A percentile compares a stretch with the other conserved stretches of the same genome.
phyloP scores from a whole-genome alignment of 2,329 filamentous ascomycete species.

The Xylariaceae sp. region DNA sequence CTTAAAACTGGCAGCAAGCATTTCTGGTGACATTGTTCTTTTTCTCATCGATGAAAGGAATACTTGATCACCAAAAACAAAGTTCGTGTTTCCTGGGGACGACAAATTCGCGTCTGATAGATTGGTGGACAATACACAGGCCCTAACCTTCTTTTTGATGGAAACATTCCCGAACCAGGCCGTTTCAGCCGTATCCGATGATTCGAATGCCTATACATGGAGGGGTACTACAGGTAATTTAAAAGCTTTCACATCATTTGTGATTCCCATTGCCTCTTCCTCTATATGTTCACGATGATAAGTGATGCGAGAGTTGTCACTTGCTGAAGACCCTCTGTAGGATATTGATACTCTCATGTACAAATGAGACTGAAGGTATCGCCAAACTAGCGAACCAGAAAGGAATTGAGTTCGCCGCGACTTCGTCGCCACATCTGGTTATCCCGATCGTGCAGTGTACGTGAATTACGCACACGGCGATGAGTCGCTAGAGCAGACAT shows the following conservation, averaged over 20 bases:
- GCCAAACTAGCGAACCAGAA: neutral
- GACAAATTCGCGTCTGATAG: neutral
- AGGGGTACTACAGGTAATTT: neutral
- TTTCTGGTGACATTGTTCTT: neutral
- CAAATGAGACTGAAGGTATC: neutral
- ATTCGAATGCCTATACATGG: neutral
- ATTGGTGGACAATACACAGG: neutral
- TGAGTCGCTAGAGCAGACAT: constrained; percentile 1
- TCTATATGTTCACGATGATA: neutral
- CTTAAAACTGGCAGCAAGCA: neutral
- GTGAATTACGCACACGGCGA: neutral
- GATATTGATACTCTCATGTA: neutral
- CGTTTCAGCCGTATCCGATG: neutral
- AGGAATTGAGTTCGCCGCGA: neutral
- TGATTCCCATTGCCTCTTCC: neutral
- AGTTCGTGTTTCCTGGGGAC: neutral
- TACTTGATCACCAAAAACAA: neutral
- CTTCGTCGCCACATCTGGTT: neutral
- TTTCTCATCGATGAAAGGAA: neutral
- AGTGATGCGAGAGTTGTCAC: neutral
- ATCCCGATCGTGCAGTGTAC: constrained; percentile 1
- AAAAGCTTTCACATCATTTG: neutral
- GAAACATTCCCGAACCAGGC: neutral
- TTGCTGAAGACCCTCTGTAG: neutral
- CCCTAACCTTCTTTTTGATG: neutral